Conservation (phyloP, 1,284 basidiomycete species). For the Trametes sp. region DNA sequence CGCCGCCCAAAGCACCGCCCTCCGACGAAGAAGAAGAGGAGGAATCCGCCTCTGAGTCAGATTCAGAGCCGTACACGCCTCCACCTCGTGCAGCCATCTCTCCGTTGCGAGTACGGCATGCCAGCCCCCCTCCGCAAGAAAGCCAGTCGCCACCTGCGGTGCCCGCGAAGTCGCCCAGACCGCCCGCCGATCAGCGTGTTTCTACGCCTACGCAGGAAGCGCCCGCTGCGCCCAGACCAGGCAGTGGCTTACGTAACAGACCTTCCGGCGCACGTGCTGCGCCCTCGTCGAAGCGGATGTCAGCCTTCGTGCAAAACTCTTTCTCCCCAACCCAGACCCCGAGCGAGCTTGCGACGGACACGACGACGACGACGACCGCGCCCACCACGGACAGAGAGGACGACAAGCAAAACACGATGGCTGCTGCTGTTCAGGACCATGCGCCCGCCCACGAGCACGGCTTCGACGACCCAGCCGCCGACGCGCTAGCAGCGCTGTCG, state of each 20-base stretch:
- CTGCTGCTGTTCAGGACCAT: constrained; percentile 15
- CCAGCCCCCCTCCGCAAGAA: constrained; percentile 26
- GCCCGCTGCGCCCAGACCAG: constrained; percentile 31
- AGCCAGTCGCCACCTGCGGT: constrained; percentile 26
- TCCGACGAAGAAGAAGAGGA: constrained; percentile 37
- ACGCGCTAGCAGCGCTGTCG: constrained; percentile 78
- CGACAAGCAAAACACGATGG: constrained; percentile 26
- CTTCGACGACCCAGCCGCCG: constrained; percentile 63
- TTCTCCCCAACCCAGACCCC: constrained; percentile 25
- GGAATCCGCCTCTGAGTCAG: constrained; percentile 34
- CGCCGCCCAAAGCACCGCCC: constrained; percentile 25
- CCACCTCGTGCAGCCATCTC: constrained; percentile 29
- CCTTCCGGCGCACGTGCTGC: constrained; percentile 89
- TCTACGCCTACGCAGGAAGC: constrained; percentile 15
- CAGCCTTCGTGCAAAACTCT: constrained; percentile 35
- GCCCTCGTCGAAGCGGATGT: constrained; percentile 40
- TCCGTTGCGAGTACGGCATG: constrained; percentile 33
- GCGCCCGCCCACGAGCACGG: constrained; percentile 16
- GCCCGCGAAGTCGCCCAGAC: constrained; percentile 25
- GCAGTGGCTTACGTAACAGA: constrained; percentile 37
- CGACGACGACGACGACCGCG: constrained; percentile 31
- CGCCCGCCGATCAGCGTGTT: constrained; percentile 12
- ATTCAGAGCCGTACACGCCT: constrained; percentile 37
- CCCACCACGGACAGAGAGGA: constrained; percentile 30
- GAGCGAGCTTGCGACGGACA: constrained; percentile 27